Conservation (phyloP, 108 stramenopile genomes). For the Nitzschia sp. region DNA sequence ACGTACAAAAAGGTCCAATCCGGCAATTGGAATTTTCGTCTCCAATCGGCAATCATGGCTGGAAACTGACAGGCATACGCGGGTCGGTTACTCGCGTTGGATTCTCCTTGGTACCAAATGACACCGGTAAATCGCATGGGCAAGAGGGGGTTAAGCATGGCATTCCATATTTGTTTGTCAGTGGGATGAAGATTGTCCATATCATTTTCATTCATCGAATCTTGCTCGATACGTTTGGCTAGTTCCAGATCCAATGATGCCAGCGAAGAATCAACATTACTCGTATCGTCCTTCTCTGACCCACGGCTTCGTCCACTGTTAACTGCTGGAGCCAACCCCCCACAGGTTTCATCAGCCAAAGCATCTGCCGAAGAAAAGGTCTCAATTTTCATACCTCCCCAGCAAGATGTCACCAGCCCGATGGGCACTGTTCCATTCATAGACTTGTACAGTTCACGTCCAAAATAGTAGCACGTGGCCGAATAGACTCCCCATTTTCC, state of each 20-base stretch:
- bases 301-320: too few species aligned
- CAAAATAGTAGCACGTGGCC: conserved; percentile 37
- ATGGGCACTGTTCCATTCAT: conserved; percentile 28
- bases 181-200: neutral
- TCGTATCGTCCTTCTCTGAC: neutral
- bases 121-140: conserved; percentile 21
- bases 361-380: conserved; percentile 28
- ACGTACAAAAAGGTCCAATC: conserved; percentile 26
- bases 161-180: conserved; percentile 24
- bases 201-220: neutral
- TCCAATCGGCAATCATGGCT: conserved; percentile 39
- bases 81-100: conserved; percentile 8
- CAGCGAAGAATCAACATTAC: neutral
- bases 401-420: conserved; percentile 25
- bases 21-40: conserved; percentile 12
- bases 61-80: conserved; percentile 36
- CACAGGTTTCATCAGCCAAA: conserved; percentile 23
- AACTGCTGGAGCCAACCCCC: conserved; percentile 9
- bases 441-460: conserved; percentile 14
- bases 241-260: neutral
- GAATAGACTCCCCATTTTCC: conserved; percentile 14
- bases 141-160: conserved; percentile 35
- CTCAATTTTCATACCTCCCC: conserved; percentile 29
- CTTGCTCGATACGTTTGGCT: neutral
- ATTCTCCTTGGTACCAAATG: conserved; percentile 41